Conservation (phyloP, 1,284 basidiomycete species). For the Puccinia coronata region DNA sequence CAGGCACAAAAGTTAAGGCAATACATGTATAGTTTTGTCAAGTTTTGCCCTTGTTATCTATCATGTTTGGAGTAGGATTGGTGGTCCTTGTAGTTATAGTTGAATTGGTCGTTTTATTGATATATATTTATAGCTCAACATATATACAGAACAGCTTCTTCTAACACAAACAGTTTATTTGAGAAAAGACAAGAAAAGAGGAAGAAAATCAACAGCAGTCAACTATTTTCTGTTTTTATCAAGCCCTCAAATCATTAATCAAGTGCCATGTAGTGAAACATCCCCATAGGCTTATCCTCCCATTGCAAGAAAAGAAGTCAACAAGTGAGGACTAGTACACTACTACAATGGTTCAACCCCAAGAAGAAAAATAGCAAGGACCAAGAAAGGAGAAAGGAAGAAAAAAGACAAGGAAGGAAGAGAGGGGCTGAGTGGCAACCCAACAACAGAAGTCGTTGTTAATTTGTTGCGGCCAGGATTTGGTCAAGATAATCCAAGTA, state of each 20-base stretch:
- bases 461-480: background rate
- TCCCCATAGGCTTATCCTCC: no score
- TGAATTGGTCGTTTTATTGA: background rate
- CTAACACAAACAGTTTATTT: background rate
- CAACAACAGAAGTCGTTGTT: background rate
- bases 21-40: no score
- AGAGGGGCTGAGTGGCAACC: background rate
- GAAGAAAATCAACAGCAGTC: background rate
- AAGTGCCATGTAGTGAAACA: no score
- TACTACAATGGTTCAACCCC: background rate
- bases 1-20: no score
- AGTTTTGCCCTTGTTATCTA: no score
- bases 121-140: conserved; percentile 16
- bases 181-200: background rate
- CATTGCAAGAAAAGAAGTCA: no score
- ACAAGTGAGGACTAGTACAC: background rate
- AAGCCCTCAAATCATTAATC: no score
- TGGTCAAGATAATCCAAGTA: background rate
- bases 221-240: no score
- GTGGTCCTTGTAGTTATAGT: no score
- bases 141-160: background rate
- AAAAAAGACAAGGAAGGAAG: no score
- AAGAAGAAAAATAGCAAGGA: background rate
- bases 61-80: no score
- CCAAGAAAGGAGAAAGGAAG: background rate